A percentile compares a stretch with the other conserved stretches of the same genome.
Evolutionary conservation across 2,329 filamentous ascomycete genomes (phyloP).

Genomic region (Penicillium occitanis): DNA sequence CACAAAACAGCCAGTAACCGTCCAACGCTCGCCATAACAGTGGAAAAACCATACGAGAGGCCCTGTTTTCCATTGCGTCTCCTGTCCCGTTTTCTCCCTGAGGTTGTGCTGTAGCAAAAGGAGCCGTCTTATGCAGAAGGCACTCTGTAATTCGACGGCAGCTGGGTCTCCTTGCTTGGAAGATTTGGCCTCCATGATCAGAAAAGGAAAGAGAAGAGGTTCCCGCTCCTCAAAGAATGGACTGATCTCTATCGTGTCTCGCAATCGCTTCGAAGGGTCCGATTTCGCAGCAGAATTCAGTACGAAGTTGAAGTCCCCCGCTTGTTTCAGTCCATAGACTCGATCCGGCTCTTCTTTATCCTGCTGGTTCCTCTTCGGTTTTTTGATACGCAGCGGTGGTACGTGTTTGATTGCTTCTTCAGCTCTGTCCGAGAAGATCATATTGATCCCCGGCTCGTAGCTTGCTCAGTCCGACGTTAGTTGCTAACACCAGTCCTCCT

Average conservation of each 20-base stretch:
- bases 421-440: conserved; percentile 20
- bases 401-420: conserved; percentile 20
- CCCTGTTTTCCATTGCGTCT: conserved; percentile 18
- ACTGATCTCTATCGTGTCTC: conserved; percentile 18
- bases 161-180: conserved; percentile 11
- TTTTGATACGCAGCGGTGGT: not conserved
- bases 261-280: conserved; percentile 1
- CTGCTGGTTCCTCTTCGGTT: not conserved
- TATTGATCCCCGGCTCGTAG: conserved; percentile 10
- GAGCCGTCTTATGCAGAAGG: conserved; percentile 19
- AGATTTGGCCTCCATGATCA: conserved; percentile 24
- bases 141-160: conserved; percentile 20
- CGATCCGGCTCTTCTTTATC: conserved; percentile 20
- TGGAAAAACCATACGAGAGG: conserved; percentile 24
- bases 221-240: conserved; percentile 21
- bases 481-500: not conserved
- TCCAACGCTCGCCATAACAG: conserved; percentile 23
- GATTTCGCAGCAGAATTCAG: conserved; percentile 16
- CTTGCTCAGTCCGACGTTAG: not conserved
- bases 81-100: conserved; percentile 9
- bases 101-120: conserved; percentile 22
- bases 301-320: conserved; percentile 21
- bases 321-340: conserved; percentile 21
- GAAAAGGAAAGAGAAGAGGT: conserved; percentile 23
- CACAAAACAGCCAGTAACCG: not conserved